Percentiles rank a stretch among this genome's conserved stretches.
Evolutionary conservation across 257 asterid genomes (phyloP).

Genomic region (Scutellaria galericulata): DNA sequence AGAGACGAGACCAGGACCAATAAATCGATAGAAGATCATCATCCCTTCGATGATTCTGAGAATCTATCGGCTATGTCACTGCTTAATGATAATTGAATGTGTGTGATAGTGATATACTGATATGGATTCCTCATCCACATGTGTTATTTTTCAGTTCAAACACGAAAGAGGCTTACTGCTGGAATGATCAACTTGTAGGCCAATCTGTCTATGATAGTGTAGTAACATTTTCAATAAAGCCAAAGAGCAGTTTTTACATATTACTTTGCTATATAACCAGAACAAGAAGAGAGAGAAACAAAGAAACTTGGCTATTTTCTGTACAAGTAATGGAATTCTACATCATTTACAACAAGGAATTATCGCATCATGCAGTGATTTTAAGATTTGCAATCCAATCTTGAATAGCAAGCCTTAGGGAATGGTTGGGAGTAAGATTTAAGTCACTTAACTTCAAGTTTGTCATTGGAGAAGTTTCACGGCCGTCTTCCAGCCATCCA

Average conservation of each 20-base stretch:
- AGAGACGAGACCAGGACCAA: slow-evolving; percentile 27
- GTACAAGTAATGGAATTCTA: neutral
- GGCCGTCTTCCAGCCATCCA: slow-evolving; percentile 73
- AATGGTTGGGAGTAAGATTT: slow-evolving; percentile 70
- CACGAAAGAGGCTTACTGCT: too few species aligned
- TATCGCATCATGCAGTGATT: slow-evolving; percentile 5
- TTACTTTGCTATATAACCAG: neutral
- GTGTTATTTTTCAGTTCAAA: neutral
- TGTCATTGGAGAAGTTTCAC: slow-evolving; percentile 89
- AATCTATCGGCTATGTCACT: slow-evolving; percentile 46
- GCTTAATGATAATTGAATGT: slow-evolving; percentile 44
- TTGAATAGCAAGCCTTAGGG: slow-evolving; percentile 63
- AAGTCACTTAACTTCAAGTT: slow-evolving; percentile 59
- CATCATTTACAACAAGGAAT: slow-evolving; percentile 28
- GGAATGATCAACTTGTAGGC: too few species aligned
- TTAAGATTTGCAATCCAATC: slow-evolving; percentile 73
- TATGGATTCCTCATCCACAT: slow-evolving; percentile 19
- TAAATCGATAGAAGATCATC: slow-evolving; percentile 43
- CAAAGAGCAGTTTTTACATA: neutral
- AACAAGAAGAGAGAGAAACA: neutral
- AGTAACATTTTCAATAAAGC: slow-evolving; percentile 1
- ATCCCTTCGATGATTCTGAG: slow-evolving; percentile 58
- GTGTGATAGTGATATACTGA: neutral
- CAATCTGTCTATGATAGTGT: neutral
- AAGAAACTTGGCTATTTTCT: neutral